A percentile compares a stretch with the other conserved stretches of the same genome.
Evolutionary conservation across 2,329 filamentous ascomycete species (phyloP).

Genomic region (Karstenula rhodostoma): DNA sequence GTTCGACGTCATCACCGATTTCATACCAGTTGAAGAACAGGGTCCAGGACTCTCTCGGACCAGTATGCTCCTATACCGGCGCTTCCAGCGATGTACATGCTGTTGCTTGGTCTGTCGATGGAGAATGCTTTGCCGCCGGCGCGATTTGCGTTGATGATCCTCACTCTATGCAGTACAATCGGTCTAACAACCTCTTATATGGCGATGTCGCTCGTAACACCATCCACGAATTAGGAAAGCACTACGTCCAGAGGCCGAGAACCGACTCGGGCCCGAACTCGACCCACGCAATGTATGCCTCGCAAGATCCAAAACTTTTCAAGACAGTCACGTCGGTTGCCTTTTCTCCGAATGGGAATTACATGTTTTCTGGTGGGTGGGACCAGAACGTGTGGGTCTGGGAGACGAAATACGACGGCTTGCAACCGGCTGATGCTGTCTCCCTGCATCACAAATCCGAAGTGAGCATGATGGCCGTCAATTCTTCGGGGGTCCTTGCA

Average conservation of each 20-base stretch:
- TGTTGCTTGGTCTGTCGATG: conserved; percentile 65
- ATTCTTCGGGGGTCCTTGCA: conserved; percentile 53
- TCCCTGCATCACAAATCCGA: conserved; percentile 55
- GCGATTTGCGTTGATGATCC: conserved; percentile 64
- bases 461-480: conserved; percentile 62
- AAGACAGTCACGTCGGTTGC: conserved; percentile 64
- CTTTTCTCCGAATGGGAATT: conserved; percentile 57
- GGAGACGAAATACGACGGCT: conserved; percentile 41
- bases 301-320: conserved; percentile 62
- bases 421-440: conserved; percentile 28
- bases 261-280: conserved; percentile 53
- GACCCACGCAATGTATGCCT: conserved; percentile 55
- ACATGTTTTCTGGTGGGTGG: conserved; percentile 63
- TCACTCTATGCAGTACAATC: conserved; percentile 68
- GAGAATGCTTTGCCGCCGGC: conserved; percentile 64
- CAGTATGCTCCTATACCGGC: conserved; percentile 61
- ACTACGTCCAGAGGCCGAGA: conserved; percentile 55
- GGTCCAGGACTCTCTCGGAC: conserved; percentile 52
- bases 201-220: conserved; percentile 55
- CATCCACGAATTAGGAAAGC: conserved; percentile 63
- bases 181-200: conserved; percentile 64
- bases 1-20: conserved; percentile 28
- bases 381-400: conserved; percentile 59
- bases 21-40: conserved; percentile 39
- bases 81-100: conserved; percentile 66